Conservation (phyloP, 345 rosid genomes). For the Melastoma malabathricum region DNA sequence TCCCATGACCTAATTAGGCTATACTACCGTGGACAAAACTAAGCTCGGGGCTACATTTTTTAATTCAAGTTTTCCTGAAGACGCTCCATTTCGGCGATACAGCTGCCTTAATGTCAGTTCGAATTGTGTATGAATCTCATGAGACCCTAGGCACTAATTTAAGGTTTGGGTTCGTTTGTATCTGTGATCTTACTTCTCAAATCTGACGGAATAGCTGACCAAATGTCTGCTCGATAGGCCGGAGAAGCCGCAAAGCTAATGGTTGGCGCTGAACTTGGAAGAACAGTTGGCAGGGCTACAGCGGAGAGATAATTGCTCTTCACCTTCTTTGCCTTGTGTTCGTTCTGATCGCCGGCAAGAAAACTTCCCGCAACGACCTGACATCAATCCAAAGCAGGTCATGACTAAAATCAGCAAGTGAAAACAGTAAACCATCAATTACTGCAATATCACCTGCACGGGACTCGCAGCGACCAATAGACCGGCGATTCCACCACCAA, state of each 20-base stretch:
- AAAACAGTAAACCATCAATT: no score
- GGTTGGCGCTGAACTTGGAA: slow-evolving; percentile 34
- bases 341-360: slow-evolving; percentile 56
- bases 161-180: slow-evolving; percentile 44
- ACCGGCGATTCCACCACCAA: slow-evolving; percentile 94
- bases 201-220: slow-evolving; percentile 38
- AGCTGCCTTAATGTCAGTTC: no score
- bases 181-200: slow-evolving; percentile 37
- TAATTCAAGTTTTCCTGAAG: no score
- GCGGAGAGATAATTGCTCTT: slow-evolving; percentile 27
- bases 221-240: slow-evolving; percentile 33
- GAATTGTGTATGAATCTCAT: background rate
- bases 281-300: slow-evolving; percentile 14
- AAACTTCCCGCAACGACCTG: slow-evolving; percentile 84
- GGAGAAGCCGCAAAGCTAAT: slow-evolving; percentile 16
- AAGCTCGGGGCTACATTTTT: no score
- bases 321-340: slow-evolving; percentile 44
- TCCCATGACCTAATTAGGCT: no score
- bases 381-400: no score
- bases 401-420: no score
- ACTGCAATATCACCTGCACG: slow-evolving; percentile 44
- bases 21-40: no score
- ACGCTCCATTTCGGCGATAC: no score
- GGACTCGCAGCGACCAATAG: slow-evolving; percentile 85
- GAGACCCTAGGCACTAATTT: slow-evolving; percentile 12